These are phyloP conservation scores for Xylaria sp. DNA, from an alignment of 2,329 filamentous ascomycete species.

Conservation along the genomic window DNA sequence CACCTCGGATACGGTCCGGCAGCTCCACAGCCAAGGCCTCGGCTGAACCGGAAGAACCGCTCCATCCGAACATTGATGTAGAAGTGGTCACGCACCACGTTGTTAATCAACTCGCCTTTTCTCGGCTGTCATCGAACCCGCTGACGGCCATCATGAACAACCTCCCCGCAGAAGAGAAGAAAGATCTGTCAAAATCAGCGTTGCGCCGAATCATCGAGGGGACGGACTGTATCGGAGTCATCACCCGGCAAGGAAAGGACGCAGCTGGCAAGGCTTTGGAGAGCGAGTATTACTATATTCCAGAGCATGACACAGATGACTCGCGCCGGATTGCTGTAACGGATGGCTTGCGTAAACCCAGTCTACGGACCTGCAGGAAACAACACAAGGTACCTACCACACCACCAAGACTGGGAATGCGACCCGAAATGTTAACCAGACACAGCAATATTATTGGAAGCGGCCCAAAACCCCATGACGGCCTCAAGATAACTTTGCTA, in stretches of 20 bases:
- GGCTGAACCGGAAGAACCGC: conserved; percentile 38
- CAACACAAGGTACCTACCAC: conserved; percentile 90
- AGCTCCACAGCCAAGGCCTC: conserved; percentile 33
- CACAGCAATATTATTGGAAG: conserved; percentile 74
- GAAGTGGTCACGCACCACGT: conserved; percentile 78
- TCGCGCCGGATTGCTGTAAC: conserved; percentile 82
- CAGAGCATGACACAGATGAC: conserved; percentile 82
- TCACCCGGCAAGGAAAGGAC: conserved; percentile 90
- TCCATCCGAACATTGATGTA: conserved; percentile 45
- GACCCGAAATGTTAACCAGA: conserved; percentile 31
- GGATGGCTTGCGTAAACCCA: conserved; percentile 85
- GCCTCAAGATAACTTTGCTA: neutral
- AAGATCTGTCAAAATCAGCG: conserved; percentile 63
- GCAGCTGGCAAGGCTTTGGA: conserved; percentile 92
- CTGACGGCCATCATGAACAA: conserved; percentile 88
- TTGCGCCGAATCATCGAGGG: conserved; percentile 75
- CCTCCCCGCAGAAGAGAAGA: conserved; percentile 71
- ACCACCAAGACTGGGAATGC: conserved; percentile 17
- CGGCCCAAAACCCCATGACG: conserved; percentile 62
- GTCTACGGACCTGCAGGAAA: conserved; percentile 86
- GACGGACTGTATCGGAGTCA: conserved; percentile 83
- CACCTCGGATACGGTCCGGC: conserved; percentile 32
- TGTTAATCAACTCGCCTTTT: conserved; percentile 94
- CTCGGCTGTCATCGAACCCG: conserved; percentile 87
- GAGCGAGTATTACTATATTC: conserved; percentile 96